Conservation (phyloP, 192 early-diverging fungal species). For the Backusella mclennaniae region DNA sequence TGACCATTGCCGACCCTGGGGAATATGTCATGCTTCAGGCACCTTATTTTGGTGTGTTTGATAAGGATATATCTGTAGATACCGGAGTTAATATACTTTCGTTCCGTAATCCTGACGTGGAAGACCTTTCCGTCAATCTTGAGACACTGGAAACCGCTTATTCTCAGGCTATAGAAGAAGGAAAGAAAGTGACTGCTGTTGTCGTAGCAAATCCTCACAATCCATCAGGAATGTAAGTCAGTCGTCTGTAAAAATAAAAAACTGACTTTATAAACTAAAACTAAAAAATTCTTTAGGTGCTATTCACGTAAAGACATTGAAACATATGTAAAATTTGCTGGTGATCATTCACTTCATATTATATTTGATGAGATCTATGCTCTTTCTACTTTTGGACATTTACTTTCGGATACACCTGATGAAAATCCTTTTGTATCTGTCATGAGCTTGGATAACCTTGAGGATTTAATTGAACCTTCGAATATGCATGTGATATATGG, state of each 20-base stretch:
- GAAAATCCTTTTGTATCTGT: slow-evolving; percentile 64
- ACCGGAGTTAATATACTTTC: slow-evolving; percentile 53
- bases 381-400: slow-evolving; percentile 55
- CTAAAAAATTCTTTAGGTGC: slow-evolving; percentile 26
- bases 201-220: slow-evolving; percentile 63
- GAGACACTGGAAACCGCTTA: slow-evolving; percentile 48
- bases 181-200: slow-evolving; percentile 44
- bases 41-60: slow-evolving; percentile 78
- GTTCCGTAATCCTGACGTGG: slow-evolving; percentile 43
- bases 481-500: slow-evolving; percentile 72
- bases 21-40: slow-evolving; percentile 73
- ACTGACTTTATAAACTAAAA: neutral
- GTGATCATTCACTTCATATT: slow-evolving; percentile 60
- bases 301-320: slow-evolving; percentile 53
- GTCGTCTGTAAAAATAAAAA: neutral
- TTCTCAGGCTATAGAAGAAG: slow-evolving; percentile 40
- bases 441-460: slow-evolving; percentile 31
- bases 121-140: slow-evolving; percentile 35
- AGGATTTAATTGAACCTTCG: slow-evolving; percentile 58
- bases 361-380: slow-evolving; percentile 85
- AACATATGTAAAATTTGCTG: slow-evolving; percentile 61
- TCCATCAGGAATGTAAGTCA: slow-evolving; percentile 59
- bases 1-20: slow-evolving; percentile 65
- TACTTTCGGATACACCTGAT: neutral
- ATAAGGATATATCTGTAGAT: slow-evolving; percentile 53